phyloP scores from a whole-genome alignment of 78 protist species.

The Dictyostelium capitatum region DNA sequence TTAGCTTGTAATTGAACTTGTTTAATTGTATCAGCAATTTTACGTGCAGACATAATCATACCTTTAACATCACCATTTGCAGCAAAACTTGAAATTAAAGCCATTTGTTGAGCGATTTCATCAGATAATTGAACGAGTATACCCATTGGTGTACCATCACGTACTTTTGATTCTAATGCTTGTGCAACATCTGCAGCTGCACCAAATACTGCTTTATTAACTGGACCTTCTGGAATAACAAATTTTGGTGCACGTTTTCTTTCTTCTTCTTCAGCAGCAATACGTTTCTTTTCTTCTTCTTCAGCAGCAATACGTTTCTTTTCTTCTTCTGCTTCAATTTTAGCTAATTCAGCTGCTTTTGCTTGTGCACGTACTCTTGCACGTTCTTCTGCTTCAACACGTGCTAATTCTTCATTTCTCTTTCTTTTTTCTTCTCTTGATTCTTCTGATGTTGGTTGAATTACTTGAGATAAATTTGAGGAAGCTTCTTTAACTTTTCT shows the following conservation, averaged over 20 bases:
- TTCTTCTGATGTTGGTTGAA: conserved; percentile 73
- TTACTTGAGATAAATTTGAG: conserved; percentile 24
- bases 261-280: conserved; percentile 13
- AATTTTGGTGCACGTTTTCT: conserved; percentile 50
- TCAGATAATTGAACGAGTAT: conserved; percentile 50
- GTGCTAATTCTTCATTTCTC: conserved; percentile 34
- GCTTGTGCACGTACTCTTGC: background rate
- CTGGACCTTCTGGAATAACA: conserved; percentile 69
- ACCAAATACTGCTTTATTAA: conserved; percentile 63
- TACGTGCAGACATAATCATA: conserved; percentile 70
- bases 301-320: background rate
- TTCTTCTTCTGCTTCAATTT: conserved; percentile 29
- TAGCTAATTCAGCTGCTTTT: background rate
- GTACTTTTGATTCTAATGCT: conserved; percentile 54
- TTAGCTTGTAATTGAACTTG: conserved; percentile 52
- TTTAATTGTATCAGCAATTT: conserved; percentile 65
- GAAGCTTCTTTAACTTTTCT: conserved; percentile 59
- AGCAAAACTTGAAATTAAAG: conserved; percentile 42
- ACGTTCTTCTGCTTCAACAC: conserved; percentile 10
- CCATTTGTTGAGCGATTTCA: conserved; percentile 74
- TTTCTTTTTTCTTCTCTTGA: conserved; percentile 19
- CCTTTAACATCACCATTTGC: conserved; percentile 81
- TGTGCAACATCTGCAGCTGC: conserved; percentile 69
- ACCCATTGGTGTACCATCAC: conserved; percentile 77
- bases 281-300: background rate